These are phyloP conservation scores for Batrachochytrium dendrobatidis DNA, from an alignment of 371 early-diverging fungal species.

Conservation along the genomic window DNA sequence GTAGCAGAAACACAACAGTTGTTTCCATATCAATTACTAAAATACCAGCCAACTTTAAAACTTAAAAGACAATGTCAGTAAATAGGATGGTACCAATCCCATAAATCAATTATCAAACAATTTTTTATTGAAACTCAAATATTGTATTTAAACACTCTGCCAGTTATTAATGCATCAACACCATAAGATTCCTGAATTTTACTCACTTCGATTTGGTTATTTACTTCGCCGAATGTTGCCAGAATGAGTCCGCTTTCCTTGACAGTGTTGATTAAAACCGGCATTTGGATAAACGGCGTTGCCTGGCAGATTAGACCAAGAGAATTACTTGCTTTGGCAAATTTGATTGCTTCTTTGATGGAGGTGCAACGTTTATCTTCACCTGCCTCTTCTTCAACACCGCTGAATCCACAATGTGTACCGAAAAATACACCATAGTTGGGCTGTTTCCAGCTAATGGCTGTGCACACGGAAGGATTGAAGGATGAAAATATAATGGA, in stretches of 20 bases:
- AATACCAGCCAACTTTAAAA: too few species aligned
- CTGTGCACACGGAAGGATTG: conserved; percentile 83
- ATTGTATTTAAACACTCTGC: conserved; percentile 44
- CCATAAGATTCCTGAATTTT: conserved; percentile 69
- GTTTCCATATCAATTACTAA: too few species aligned
- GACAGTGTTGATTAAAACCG: conserved; percentile 74
- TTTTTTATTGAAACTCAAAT: too few species aligned
- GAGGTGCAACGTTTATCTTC: conserved; percentile 44
- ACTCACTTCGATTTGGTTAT: conserved; percentile 53
- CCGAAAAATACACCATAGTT: conserved; percentile 89
- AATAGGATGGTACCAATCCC: too few species aligned
- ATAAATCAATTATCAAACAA: too few species aligned
- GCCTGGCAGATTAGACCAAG: conserved; percentile 86
- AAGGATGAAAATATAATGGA: conserved; percentile 79
- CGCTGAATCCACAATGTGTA: conserved; percentile 57
- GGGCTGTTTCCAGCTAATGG: conserved; percentile 95
- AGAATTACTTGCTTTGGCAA: conserved; percentile 66
- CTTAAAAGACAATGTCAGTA: too few species aligned
- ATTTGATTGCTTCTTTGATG: conserved; percentile 71
- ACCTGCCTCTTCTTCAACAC: conserved; percentile 10
- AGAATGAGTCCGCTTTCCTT: conserved; percentile 86
- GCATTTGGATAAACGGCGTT: conserved; percentile 79
- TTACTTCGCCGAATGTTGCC: conserved; percentile 74
- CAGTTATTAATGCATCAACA: conserved; percentile 73
- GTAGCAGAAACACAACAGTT: too few species aligned